These are phyloP conservation scores for Penicillium digitatum DNA, from an alignment of 2,329 filamentous ascomycete genomes.

Conservation along the genomic window DNA sequence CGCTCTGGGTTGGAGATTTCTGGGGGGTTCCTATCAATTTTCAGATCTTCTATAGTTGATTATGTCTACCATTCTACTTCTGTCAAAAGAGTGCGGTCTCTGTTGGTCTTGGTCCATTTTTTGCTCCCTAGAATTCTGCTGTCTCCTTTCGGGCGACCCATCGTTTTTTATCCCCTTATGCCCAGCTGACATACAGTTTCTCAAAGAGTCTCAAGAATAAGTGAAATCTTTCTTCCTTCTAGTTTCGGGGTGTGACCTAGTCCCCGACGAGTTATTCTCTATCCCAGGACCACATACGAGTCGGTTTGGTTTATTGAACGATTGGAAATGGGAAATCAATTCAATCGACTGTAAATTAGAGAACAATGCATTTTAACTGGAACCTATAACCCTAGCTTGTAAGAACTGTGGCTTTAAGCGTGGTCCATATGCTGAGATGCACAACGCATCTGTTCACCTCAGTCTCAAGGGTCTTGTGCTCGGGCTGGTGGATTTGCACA, in stretches of 20 bases:
- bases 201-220: not conserved
- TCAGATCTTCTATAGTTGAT: conserved; percentile 24
- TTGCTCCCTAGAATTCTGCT: not conserved
- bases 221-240: not conserved
- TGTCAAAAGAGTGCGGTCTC: conserved; percentile 9
- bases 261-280: not conserved
- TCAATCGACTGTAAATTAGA: not conserved
- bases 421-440: not conserved
- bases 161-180: not conserved
- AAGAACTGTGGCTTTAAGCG: not conserved
- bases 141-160: not conserved
- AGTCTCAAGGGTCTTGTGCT: not conserved
- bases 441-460: not conserved
- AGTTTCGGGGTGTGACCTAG: not conserved
- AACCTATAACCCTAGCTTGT: not conserved
- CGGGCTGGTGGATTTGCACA: not conserved
- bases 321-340: no score
- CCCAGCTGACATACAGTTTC: not conserved
- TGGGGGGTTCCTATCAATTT: conserved; percentile 9
- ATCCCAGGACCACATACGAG: not conserved
- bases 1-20: conserved; percentile 27
- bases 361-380: not conserved
- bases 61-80: conserved; percentile 10
- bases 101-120: conserved; percentile 1
- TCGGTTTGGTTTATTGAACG: not conserved